These are phyloP conservation scores for Pyrenochaeta sp. DNA, from an alignment of 2,329 filamentous ascomycete genomes.

Conservation along the genomic window DNA sequence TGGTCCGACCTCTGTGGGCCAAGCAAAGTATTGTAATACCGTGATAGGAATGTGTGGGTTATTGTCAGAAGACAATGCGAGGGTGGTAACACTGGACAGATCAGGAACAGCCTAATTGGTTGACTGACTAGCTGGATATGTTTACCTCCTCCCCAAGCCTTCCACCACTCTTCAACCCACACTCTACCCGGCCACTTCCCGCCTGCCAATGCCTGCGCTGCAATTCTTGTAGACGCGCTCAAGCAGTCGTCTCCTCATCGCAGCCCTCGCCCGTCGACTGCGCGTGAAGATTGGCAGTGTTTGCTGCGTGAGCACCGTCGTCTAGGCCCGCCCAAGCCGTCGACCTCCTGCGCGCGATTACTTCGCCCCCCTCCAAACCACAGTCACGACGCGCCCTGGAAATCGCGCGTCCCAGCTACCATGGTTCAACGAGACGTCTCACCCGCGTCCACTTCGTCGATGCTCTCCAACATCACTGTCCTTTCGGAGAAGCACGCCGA, in stretches of 20 bases:
- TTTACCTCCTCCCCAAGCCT: constrained; percentile 42
- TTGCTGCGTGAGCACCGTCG: constrained; percentile 30
- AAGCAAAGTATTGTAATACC: too few species aligned
- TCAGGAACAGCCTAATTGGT: constrained; percentile 46
- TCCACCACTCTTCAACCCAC: constrained; percentile 34
- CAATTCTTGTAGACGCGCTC: constrained; percentile 27
- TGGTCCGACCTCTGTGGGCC: too few species aligned
- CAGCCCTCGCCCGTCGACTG: constrained; percentile 21
- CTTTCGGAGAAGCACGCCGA: constrained; percentile 37
- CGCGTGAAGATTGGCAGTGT: constrained; percentile 46
- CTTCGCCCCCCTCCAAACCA: constrained; percentile 33
- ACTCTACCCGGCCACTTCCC: constrained; percentile 20
- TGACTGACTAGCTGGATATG: constrained; percentile 45
- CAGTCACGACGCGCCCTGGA: constrained; percentile 27
- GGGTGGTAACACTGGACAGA: constrained; percentile 41
- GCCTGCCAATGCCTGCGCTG: constrained; percentile 35
- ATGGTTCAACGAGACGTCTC: constrained; percentile 44
- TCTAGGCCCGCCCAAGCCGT: constrained; percentile 27
- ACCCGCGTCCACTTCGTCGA: constrained; percentile 51
- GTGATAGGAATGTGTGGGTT: constrained; percentile 1
- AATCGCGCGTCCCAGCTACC: constrained; percentile 22
- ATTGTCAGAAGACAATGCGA: constrained; percentile 26
- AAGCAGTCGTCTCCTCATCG: constrained; percentile 19
- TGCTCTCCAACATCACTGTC: constrained; percentile 52
- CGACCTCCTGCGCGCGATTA: constrained; percentile 41